phyloP scores from a whole-genome alignment of 129 eudicot genomes.

The Glebionis coronaria region DNA sequence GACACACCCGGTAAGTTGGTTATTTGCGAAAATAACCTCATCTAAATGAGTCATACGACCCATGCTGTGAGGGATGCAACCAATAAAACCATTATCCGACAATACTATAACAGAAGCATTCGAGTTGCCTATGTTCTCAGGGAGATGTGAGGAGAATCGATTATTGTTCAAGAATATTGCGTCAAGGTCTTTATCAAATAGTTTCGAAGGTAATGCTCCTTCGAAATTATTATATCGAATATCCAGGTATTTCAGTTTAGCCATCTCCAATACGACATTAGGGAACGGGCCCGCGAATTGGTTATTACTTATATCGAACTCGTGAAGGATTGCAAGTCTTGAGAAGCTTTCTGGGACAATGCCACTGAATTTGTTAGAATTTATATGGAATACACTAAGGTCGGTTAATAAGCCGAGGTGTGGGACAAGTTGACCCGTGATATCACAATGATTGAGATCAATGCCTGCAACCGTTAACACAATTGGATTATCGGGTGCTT shows the following conservation, averaged over 20 bases:
- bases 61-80: conserved; percentile 63
- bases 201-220: conserved; percentile 50
- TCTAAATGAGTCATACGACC: conserved; percentile 51
- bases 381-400: conserved; percentile 57
- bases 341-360: conserved; percentile 44
- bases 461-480: conserved; percentile 53
- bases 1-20: conserved; percentile 52
- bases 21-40: conserved; percentile 44
- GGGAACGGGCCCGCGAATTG: conserved; percentile 71
- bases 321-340: conserved; percentile 41
- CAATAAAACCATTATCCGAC: conserved; percentile 54
- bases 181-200: conserved; percentile 68
- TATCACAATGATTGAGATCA: conserved; percentile 66
- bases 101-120: conserved; percentile 63
- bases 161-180: conserved; percentile 71
- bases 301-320: conserved; percentile 79
- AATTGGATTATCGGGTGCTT: conserved; percentile 49
- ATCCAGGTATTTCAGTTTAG: conserved; percentile 58
- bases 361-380: conserved; percentile 78
- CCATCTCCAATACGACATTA: conserved; percentile 37
- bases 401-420: conserved; percentile 63
- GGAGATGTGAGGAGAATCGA: conserved; percentile 46
- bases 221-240: conserved; percentile 64
- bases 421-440: conserved; percentile 61
- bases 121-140: conserved; percentile 73